Evolutionary conservation across 2,329 filamentous ascomycete genomes (phyloP), one percentile per base, ranked within the genome.

Genomic region (Apiospora koreana): DNA sequence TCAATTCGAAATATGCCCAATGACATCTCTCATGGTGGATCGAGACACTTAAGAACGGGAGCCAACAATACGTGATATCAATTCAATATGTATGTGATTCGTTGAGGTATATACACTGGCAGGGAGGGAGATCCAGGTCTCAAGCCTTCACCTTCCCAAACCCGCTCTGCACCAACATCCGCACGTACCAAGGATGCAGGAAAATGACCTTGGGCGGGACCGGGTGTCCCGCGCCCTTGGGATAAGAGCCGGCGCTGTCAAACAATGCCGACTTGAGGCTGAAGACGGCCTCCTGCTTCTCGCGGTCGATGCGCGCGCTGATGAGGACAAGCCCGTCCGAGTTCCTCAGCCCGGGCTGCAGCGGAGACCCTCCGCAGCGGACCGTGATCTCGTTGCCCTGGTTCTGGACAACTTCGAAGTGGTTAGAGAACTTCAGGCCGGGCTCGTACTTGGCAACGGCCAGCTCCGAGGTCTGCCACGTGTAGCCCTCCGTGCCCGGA

Each of bases 381-480:
- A 79, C 74, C 21, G 73, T 73, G 67, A 80, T 76, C 74, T 79
- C 75, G 67, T 73, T 75, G 54, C 75, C 76, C 46, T 69, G 65
- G 64, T 78, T 76, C 70, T 76, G 71, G 41, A 80, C 78, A 1
- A 80, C 78, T 73, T 80, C 78, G 69, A 80, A 80, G 71, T 80
- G 78, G 72, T 80, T 80, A 46, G 74, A 75, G 73, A 80, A 77
- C 66, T 75, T 75, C 67, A 77, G 66, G 10, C 78, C 77, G 65
- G 73, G 69, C 43, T 76, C 72, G 68, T 73, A 80, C 58, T 73
- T 75, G 65, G 77, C 70, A 23, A 73, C 68, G n/a, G 75, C 77
- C 9, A 80, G 73, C 28, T 80, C 77, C 10, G 74, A 73, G 18
- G 75, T 75, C 67, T 71, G 62, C 78, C 78, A 80, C 69, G 77